Conservation (phyloP, 257 asterid genomes). For the Cynanchum wilfordii region DNA sequence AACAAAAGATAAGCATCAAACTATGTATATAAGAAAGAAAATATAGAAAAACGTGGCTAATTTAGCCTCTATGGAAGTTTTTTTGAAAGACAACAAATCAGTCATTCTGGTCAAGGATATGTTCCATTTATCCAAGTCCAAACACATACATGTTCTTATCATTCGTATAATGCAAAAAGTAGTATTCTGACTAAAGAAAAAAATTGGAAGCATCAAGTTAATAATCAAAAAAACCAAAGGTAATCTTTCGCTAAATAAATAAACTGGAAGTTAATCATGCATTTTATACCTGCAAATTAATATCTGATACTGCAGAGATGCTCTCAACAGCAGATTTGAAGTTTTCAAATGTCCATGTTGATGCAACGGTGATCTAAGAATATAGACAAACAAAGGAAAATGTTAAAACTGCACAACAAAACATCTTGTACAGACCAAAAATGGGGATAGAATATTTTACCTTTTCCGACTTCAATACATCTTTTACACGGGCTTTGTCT, state of each 20-base stretch:
- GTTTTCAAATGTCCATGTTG: conserved; percentile 78
- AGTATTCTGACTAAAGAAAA: background rate
- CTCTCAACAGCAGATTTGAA: conserved; percentile 55
- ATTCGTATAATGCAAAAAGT: background rate
- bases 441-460: conserved; percentile 25
- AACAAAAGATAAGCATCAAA: background rate
- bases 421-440: background rate
- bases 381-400: background rate
- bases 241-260: background rate
- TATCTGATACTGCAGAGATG: conserved; percentile 51
- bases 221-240: background rate
- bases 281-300: conserved; percentile 65
- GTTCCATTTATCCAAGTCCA: background rate
- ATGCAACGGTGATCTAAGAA: conserved; percentile 49
- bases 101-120: background rate
- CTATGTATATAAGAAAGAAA: background rate
- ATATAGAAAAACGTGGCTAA: background rate
- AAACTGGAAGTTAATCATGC: background rate
- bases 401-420: background rate
- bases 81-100: background rate
- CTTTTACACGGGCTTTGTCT: conserved; percentile 69
- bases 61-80: background rate
- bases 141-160: background rate
- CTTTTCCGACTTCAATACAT: conserved; percentile 70
- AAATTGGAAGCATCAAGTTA: background rate